Evolutionary conservation across 2,329 filamentous ascomycete genomes (phyloP), one percentile per base, ranked within the genome.

Genomic region (Mycosphaerella sp.): DNA sequence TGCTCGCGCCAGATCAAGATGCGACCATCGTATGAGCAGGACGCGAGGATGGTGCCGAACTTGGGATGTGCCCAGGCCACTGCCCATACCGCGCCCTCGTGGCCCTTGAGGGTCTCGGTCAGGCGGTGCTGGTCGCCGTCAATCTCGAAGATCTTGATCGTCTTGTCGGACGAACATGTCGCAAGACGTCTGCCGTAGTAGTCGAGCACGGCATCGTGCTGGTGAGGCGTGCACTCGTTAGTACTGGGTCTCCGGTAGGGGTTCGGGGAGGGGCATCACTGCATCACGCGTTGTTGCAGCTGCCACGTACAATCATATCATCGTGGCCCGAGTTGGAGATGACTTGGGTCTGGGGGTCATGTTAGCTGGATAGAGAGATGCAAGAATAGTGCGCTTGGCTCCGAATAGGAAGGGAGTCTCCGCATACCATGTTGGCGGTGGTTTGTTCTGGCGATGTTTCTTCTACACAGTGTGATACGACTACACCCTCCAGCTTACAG

Each of bases 141-240:
- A 53, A 98, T 86, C 74, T 98, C 93, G 70, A 96, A 98, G 70
- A 98, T 97, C 78, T 97, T 97, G 78, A 98, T 95, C 45, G 92
- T 97, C 71, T 93, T 91, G 76, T 98, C 93, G 62, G 92, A 96
- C 36, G 91, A 96, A 75, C 93, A 97, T 62, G 93, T 98, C 59
- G 93, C 93, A 65, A 98, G 83, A 69, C 92, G 87, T 64, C 93
- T 85, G 69, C 93, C 93, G 74, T 97, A 98, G 79, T 97, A 98
- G 73, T 98, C 93, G 69, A 98, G 85, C 62, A 95, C 92, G 62
- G 93, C 93, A 81, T 98, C 93, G 74, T 98, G 93, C 92, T 77
- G 66, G 89, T 6, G 11, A 11, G 11, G 31, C 1, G 10, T 11
- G 4, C 26, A 26, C 26, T 26, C 5, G 44, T 57, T 23, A 55